These are phyloP conservation scores for Suillus fuscotomentosus DNA, from an alignment of 768 basidiomycete genomes.

Conservation along the genomic window DNA sequence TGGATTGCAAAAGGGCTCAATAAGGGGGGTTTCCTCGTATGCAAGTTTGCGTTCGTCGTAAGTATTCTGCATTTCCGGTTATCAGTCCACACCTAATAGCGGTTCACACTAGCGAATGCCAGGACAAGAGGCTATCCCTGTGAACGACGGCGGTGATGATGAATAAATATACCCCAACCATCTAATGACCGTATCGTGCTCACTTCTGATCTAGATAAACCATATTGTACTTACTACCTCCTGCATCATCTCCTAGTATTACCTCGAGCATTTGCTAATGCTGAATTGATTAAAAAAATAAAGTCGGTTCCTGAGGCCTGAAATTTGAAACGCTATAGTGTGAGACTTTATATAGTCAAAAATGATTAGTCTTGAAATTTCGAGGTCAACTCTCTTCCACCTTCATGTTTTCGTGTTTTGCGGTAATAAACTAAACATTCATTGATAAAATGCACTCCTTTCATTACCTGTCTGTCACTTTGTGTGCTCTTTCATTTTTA, in stretches of 20 bases:
- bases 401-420: constrained; percentile 8
- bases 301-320: constrained; percentile 18
- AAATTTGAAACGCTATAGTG: neutral
- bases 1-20: constrained; percentile 77
- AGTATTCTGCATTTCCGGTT: constrained; percentile 12
- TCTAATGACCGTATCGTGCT: neutral
- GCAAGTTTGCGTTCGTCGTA: constrained; percentile 85
- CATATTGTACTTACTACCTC: neutral
- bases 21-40: constrained; percentile 69
- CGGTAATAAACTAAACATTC: constrained; percentile 8
- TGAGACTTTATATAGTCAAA: neutral
- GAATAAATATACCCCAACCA: neutral
- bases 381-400: neutral
- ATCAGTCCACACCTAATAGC: neutral
- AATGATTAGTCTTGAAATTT: neutral
- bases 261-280: neutral
- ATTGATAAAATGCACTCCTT: constrained; percentile 29
- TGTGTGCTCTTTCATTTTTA: constrained; percentile 14
- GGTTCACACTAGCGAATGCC: constrained; percentile 21
- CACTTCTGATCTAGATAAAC: neutral
- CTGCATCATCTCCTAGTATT: neutral
- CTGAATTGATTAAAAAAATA: neutral
- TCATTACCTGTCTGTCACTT: constrained; percentile 22
- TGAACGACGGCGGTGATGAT: constrained; percentile 19
- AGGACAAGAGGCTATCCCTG: constrained; percentile 20